Evolutionary conservation across 1,139 yeast genomes (phyloP).

Genomic region (Geotrichum aggregatum): DNA sequence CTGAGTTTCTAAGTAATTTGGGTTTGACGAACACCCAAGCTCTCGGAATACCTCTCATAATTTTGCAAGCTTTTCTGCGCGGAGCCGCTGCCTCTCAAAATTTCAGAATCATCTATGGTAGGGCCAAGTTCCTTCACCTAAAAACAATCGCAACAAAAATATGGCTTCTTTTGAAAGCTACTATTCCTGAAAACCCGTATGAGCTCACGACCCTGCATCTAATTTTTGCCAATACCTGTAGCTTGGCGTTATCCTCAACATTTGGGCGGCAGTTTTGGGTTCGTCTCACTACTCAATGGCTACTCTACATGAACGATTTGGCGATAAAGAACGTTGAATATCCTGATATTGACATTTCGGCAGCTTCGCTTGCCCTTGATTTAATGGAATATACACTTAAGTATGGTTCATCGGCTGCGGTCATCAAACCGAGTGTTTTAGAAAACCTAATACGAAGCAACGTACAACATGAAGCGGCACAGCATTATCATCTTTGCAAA

Average conservation of each 20-base stretch:
- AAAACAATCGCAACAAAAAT: background rate
- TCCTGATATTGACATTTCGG: constrained; percentile 12
- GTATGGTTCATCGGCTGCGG: background rate
- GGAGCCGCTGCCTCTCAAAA: background rate
- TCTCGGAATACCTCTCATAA: constrained; percentile 10
- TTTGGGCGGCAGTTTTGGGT: constrained; percentile 13
- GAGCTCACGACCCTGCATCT: constrained; percentile 10
- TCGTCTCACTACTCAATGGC: constrained; percentile 12
- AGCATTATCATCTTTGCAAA: background rate
- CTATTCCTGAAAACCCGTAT: background rate
- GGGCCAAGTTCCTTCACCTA: background rate
- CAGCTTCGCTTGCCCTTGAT: constrained; percentile 19
- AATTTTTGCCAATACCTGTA: constrained; percentile 14
- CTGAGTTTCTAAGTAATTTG: background rate
- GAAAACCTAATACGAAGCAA: background rate
- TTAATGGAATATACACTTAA: constrained; percentile 7
- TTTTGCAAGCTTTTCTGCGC: constrained; percentile 15
- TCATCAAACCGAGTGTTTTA: background rate
- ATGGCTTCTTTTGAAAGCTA: constrained; percentile 6
- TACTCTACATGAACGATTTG: background rate
- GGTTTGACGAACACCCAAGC: constrained; percentile 3
- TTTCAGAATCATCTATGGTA: background rate
- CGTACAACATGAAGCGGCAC: background rate
- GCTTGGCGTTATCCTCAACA: constrained; percentile 10
- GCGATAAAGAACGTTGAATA: background rate